Conservation (phyloP, 164 flowering plant genomes). For the Dillenia turbinata region DNA sequence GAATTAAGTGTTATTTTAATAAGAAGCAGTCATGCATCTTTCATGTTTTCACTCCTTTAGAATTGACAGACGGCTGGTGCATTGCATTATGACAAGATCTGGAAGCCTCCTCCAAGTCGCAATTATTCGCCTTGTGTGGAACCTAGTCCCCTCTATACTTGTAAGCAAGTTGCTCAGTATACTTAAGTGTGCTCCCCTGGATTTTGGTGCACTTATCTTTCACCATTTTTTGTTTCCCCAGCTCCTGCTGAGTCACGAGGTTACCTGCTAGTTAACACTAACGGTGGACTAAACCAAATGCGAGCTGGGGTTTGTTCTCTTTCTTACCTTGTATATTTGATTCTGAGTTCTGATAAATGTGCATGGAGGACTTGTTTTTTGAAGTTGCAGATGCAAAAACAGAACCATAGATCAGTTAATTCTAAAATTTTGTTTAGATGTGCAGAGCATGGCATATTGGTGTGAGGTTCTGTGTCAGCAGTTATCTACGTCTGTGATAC, state of each 20-base stretch:
- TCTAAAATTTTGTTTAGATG: too few relatives aligned
- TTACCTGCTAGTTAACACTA: conserved; percentile 81
- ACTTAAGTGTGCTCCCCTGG: background rate
- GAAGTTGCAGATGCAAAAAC: too few relatives aligned
- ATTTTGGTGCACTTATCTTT: background rate
- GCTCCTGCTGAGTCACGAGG: conserved; percentile 66
- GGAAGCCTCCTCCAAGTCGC: conserved; percentile 81
- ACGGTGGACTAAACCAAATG: conserved; percentile 99
- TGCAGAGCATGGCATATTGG: too few relatives aligned
- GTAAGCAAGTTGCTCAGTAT: conserved; percentile 28
- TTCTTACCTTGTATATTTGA: background rate
- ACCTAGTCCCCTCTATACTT: conserved; percentile 53
- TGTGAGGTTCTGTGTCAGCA: too few relatives aligned
- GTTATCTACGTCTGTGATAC: too few relatives aligned
- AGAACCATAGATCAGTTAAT: too few relatives aligned
- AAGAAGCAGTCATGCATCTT: conserved; percentile 55
- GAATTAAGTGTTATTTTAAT: conserved; percentile 8
- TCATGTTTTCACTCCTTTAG: conserved; percentile 89
- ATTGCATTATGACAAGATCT: conserved; percentile 55
- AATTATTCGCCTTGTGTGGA: conserved; percentile 64
- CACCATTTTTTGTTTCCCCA: conserved; percentile 27
- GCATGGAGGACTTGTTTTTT: too few relatives aligned
- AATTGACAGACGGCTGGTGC: conserved; percentile 84
- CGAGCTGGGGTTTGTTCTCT: conserved; percentile 82
- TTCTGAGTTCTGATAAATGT: too few relatives aligned